phyloP scores from a whole-genome alignment of 1,284 basidiomycete genomes.

The Peniophora sp. region DNA sequence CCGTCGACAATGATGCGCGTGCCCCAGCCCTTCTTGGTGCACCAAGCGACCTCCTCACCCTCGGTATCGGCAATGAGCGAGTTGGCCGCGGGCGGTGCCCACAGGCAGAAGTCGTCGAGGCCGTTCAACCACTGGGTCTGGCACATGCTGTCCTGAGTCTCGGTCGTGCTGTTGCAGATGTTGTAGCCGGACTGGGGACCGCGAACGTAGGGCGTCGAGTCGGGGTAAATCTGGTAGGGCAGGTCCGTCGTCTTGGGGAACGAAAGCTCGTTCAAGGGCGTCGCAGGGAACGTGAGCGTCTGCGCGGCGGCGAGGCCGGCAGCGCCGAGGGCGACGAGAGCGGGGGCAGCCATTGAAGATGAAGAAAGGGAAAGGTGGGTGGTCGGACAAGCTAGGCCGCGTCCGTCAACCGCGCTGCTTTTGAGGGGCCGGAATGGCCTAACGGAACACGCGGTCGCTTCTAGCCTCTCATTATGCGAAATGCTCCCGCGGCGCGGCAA shows the following conservation, averaged over 20 bases:
- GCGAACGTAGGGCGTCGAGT: constrained; percentile 32
- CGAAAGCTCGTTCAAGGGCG: constrained; percentile 43
- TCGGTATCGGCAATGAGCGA: constrained; percentile 60
- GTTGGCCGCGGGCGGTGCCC: constrained; percentile 38
- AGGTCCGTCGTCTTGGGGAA: constrained; percentile 42
- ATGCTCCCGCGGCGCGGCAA: no score
- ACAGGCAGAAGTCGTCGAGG: constrained; percentile 59
- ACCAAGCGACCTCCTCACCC: constrained; percentile 65
- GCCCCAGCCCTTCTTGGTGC: constrained; percentile 63
- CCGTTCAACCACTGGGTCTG: constrained; percentile 54
- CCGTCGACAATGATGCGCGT: constrained; percentile 31
- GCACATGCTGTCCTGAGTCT: constrained; percentile 48
- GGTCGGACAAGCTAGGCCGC: constrained; percentile 22
- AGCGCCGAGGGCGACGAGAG: constrained; percentile 22
- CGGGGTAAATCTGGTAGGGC: constrained; percentile 51
- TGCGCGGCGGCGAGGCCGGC: constrained; percentile 27
- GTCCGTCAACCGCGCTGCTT: no score
- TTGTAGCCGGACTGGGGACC: constrained; percentile 62
- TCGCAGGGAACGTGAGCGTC: constrained; percentile 30
- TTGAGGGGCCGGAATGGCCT: no score
- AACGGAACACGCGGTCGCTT: no score
- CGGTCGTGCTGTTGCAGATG: constrained; percentile 62
- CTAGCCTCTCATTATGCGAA: no score
- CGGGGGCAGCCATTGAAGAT: background rate
- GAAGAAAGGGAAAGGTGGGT: constrained; percentile 29